A percentile compares a stretch with the other conserved stretches of the same genome.
phyloP scores from a whole-genome alignment of 352 stramenopile genomes.

The Aphanomyces cochlioides region DNA sequence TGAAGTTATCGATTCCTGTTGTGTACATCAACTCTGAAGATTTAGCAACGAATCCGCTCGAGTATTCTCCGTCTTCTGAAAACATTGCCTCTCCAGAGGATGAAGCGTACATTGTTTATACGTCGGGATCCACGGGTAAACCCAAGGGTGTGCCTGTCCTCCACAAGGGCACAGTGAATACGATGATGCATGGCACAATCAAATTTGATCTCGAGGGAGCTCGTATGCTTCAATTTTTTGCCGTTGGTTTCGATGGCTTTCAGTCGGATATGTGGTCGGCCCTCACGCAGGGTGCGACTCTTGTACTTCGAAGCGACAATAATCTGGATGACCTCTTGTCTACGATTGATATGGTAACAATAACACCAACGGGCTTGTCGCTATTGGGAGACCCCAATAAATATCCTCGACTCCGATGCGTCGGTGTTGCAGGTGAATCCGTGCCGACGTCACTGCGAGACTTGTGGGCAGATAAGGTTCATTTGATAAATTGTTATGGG shows the following conservation, averaged over 20 bases:
- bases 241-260: neutral
- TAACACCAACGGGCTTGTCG: neutral
- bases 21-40: too few relatives aligned
- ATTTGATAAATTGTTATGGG: neutral
- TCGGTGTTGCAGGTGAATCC: neutral
- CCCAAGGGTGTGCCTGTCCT: slow-evolving; percentile 70
- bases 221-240: neutral
- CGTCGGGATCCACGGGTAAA: slow-evolving; percentile 57
- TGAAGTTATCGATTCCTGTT: too few relatives aligned
- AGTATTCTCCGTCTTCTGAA: too few relatives aligned
- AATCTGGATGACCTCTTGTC: neutral
- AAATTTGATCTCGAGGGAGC: neutral
- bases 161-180: slow-evolving; percentile 33
- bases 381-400: neutral
- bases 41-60: too few relatives aligned
- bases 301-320: neutral
- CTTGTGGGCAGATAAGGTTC: neutral
- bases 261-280: neutral
- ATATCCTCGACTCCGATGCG: neutral
- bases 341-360: neutral
- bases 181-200: neutral
- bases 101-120: slow-evolving; percentile 68
- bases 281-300: neutral
- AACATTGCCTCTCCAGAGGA: neutral
- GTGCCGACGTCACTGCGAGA: neutral